Base-by-base conservation (phyloP, 2,329 filamentous ascomycete species). In the Aulographum hederae region DNA sequence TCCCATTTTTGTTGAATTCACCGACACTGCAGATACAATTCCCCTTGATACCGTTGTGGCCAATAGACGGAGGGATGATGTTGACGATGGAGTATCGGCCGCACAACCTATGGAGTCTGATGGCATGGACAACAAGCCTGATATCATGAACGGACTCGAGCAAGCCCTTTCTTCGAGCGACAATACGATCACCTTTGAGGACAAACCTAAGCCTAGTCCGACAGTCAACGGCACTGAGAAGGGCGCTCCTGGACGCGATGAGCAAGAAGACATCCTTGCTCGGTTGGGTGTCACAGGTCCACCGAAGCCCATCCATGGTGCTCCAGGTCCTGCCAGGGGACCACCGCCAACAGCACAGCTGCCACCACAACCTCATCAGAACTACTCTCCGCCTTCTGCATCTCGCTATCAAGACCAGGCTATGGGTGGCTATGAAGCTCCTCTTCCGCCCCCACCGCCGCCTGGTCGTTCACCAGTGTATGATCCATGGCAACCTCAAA, bases 241-340 rank as follows among this genome's bases (percentile, higher is more conserved):
- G n/a, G 21, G 8, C 21, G 8, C n/a, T 25, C 21, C 21, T n/a
- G 21, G 8, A 25, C 8, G n/a, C n/a, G 21, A 25, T 25, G 8
- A 8, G 8, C 21, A 25, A 37, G 51, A 54, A 34, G 46, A 48
- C 18, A 42, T 53, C 11, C 44, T 54, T 19, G 49, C 50, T 3
- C 40, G 41, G 5, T 40, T 54, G 12, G 51, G 51, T 10, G 51
- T 54, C 6, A 50, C 46, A 16, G 51, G 51, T 15, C 48, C 47
- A 12, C 47, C 51, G 5, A 52, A 50, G 36, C 36, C 44, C 13
- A 47, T 53, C 18, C 53, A 49, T 35, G 40, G 50, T 34, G 53
- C 51, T 13, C 51, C 51, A 15, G 49, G 49, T 17, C 51, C 51
- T 18, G 51, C 50, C 3, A 43, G 48, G 30, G 46, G 45, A 2